phyloP scores from a whole-genome alignment of 176 grass and related monocot genomes.

The Paspalum vaginatum region DNA sequence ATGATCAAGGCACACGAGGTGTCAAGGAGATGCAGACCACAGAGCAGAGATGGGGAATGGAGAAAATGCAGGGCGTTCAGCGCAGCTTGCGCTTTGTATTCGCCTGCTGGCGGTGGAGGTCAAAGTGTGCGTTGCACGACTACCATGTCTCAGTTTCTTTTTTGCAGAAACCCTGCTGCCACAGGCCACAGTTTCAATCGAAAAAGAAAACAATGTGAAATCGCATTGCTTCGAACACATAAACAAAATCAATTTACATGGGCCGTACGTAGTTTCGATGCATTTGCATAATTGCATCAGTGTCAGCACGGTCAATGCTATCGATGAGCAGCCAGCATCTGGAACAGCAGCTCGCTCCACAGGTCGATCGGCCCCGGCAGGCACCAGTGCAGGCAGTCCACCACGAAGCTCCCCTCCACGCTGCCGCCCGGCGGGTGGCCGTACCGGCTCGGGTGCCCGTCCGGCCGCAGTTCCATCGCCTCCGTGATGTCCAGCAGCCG shows the following conservation, averaged over 20 bases:
- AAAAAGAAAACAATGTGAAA: background rate
- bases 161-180: background rate
- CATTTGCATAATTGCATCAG: background rate
- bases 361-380: slow-evolving; percentile 61
- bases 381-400: slow-evolving; percentile 79
- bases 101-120: slow-evolving; percentile 9
- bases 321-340: slow-evolving; percentile 35
- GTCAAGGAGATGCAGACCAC: background rate
- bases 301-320: background rate
- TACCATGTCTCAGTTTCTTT: slow-evolving; percentile 1
- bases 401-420: slow-evolving; percentile 49
- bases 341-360: slow-evolving; percentile 59
- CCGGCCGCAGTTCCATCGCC: slow-evolving; percentile 72
- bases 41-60: background rate
- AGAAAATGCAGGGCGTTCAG: background rate
- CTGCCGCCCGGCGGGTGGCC: slow-evolving; percentile 51
- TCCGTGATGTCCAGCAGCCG: slow-evolving; percentile 65
- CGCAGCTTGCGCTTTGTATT: background rate
- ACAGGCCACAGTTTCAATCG: background rate
- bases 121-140: slow-evolving; percentile 42
- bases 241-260: background rate
- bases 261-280: background rate
- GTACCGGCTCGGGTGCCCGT: slow-evolving; percentile 70
- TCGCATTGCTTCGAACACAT: background rate
- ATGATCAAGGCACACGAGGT: slow-evolving; percentile 24